phyloP scores from a whole-genome alignment of 2,329 filamentous ascomycete genomes.

The Cytospora schulzeri region DNA sequence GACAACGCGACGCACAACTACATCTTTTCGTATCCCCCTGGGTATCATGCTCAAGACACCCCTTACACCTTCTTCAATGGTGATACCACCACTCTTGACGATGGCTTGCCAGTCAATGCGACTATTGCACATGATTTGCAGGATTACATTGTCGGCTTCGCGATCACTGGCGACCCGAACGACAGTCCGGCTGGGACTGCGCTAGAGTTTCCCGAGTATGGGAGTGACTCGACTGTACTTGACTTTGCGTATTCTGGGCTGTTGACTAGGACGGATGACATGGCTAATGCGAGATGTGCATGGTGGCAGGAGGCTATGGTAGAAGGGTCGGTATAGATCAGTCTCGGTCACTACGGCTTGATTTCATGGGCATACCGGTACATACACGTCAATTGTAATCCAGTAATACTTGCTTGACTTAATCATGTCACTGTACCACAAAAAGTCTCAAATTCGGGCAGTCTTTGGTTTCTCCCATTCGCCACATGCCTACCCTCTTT shows the following conservation, averaged over 20 bases:
- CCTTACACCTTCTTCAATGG: constrained; percentile 55
- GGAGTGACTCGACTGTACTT: constrained; percentile 29
- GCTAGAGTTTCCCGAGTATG: constrained; percentile 33
- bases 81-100: constrained; percentile 33
- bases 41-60: constrained; percentile 55
- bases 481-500: too few relatives aligned
- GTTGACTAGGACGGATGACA: constrained; percentile 29
- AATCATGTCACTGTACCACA: too few relatives aligned
- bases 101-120: constrained; percentile 34
- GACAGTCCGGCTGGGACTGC: constrained; percentile 11
- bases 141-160: constrained; percentile 41
- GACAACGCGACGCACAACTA: constrained; percentile 52
- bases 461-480: too few relatives aligned
- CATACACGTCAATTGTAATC: neutral
- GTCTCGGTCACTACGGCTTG: neutral
- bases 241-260: constrained; percentile 29
- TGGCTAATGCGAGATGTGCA: constrained; percentile 37
- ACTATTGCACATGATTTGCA: constrained; percentile 40
- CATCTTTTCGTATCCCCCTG: constrained; percentile 54
- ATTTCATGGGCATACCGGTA: neutral
- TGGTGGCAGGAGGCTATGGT: constrained; percentile 39
- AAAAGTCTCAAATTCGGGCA: too few relatives aligned
- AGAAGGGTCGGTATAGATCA: constrained; percentile 28
- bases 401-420: neutral
- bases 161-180: constrained; percentile 37